Conservation (phyloP, 768 basidiomycete genomes). For the Psilocybe cyanescens region DNA sequence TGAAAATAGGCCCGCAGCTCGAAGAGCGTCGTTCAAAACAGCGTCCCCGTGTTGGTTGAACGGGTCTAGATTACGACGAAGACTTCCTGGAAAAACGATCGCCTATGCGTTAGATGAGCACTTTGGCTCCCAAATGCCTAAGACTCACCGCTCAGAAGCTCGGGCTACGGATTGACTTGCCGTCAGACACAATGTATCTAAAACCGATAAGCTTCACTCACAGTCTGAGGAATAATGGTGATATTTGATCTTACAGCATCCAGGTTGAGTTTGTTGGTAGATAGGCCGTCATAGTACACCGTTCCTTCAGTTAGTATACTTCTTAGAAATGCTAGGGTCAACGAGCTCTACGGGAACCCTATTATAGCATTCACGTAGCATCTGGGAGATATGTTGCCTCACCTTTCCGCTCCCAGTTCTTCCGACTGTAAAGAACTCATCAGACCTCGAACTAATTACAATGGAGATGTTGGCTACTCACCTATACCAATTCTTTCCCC, state of each 20-base stretch:
- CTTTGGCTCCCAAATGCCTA: background rate
- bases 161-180: conserved; percentile 32
- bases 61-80: conserved; percentile 69
- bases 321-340: conserved; percentile 58
- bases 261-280: conserved; percentile 53
- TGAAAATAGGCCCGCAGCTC: conserved; percentile 42
- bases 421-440: conserved; percentile 32
- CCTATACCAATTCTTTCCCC: conserved; percentile 61
- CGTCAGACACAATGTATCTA: background rate
- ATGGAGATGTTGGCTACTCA: background rate
- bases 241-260: conserved; percentile 58
- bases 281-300: conserved; percentile 58
- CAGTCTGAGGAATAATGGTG: conserved; percentile 60
- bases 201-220: conserved; percentile 19
- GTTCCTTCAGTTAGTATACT: conserved; percentile 59
- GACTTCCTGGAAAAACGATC: conserved; percentile 29
- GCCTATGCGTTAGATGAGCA: too few species aligned
- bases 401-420: conserved; percentile 52
- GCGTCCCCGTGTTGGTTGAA: conserved; percentile 62
- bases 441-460: background rate
- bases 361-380: background rate
- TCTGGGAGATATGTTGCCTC: background rate
- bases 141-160: conserved; percentile 53
- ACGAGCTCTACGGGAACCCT: conserved; percentile 44
- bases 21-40: conserved; percentile 41